These are phyloP conservation scores for Halocafeteria seosinensis DNA, from an alignment of 108 stramenopile species.

Conservation along the genomic window DNA sequence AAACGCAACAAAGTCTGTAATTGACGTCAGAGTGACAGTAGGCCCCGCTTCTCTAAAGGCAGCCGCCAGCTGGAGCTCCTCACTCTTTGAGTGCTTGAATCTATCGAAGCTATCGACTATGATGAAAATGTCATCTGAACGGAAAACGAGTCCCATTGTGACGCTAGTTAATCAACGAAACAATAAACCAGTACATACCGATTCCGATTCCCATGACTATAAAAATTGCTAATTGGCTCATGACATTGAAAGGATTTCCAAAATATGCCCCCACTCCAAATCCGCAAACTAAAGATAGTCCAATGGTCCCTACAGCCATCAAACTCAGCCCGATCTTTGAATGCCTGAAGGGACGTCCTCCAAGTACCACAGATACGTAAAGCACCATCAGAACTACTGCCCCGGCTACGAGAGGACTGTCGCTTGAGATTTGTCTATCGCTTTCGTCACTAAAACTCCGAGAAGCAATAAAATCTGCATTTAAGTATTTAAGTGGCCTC, in stretches of 20 bases:
- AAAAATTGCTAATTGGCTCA: conserved; percentile 1
- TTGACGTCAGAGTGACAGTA: conserved; percentile 4
- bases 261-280: background rate
- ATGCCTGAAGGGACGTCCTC: background rate
- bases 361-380: background rate
- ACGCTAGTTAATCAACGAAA: no score
- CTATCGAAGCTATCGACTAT: background rate
- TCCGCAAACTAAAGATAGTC: background rate
- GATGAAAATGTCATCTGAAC: conserved; percentile 8
- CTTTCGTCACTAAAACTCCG: background rate
- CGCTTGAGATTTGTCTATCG: background rate
- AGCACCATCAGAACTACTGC: background rate
- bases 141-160: no score
- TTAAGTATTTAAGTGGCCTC: no score
- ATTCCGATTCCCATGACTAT: conserved; percentile 8
- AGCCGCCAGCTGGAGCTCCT: background rate
- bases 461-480: no score
- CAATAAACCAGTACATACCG: no score
- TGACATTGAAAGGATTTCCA: background rate
- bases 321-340: background rate
- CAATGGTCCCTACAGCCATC: background rate
- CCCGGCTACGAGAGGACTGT: background rate
- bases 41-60: conserved; percentile 10
- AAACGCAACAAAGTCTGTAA: conserved; percentile 15
- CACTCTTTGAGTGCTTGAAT: background rate